A percentile compares a stretch with the other conserved stretches of the same genome.
Evolutionary conservation across 345 rosid genomes (phyloP).

Genomic region (Eucalyptus caleyi): DNA sequence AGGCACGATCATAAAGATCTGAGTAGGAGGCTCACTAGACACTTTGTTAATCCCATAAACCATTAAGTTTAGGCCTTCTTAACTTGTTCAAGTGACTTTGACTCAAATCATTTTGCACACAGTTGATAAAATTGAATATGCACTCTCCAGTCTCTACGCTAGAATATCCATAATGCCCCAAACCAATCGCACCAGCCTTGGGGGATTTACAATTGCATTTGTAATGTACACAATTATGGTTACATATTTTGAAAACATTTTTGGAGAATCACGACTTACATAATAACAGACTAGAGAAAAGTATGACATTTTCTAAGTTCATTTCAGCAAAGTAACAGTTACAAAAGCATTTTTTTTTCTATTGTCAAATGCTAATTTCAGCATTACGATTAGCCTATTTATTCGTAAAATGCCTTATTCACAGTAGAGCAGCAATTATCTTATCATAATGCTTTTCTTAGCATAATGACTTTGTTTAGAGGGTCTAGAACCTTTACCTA

Average conservation of each 20-base stretch:
- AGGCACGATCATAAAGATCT: neutral
- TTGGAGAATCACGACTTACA: neutral
- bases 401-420: neutral
- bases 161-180: neutral
- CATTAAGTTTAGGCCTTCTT: neutral
- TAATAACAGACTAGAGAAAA: neutral
- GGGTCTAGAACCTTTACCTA: neutral
- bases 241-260: neutral
- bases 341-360: neutral
- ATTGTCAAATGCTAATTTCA: neutral
- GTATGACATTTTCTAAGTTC: neutral
- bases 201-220: neutral
- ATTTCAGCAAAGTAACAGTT: neutral
- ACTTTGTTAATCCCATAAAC: neutral
- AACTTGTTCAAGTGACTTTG: neutral
- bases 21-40: neutral
- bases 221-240: neutral
- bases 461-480: neutral
- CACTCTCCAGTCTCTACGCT: fast-evolving
- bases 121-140: neutral
- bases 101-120: neutral
- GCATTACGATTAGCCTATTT: neutral
- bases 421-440: neutral
- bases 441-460: neutral
- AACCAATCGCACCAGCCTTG: neutral